Percentiles rank a stretch among this genome's conserved stretches.
Evolutionary conservation across 2,329 filamentous ascomycete species (phyloP).

Genomic region (Biscogniauxia sp.): DNA sequence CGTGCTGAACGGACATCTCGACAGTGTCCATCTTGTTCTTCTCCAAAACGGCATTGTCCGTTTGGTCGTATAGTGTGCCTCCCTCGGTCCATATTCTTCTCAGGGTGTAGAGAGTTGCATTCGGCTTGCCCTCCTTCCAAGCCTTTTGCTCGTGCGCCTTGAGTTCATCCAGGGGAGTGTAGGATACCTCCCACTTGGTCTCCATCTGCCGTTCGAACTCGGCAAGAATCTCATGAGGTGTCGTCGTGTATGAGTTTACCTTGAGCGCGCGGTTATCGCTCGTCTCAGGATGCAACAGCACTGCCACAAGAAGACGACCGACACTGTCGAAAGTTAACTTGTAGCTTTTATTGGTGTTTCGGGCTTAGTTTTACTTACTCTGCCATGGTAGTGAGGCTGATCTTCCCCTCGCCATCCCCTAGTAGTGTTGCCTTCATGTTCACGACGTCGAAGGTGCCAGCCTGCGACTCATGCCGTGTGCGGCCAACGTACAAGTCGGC

Average conservation of each 20-base stretch:
- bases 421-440: conserved; percentile 59
- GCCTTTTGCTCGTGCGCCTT: conserved; percentile 41
- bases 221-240: conserved; percentile 58
- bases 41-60: conserved; percentile 17
- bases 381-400: conserved; percentile 68
- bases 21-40: conserved; percentile 4
- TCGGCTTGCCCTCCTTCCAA: conserved; percentile 10
- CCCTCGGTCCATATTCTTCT: conserved; percentile 21
- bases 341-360: not conserved
- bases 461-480: conserved; percentile 26
- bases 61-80: conserved; percentile 18
- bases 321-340: conserved; percentile 45
- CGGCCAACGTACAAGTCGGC: conserved; percentile 52
- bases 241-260: conserved; percentile 70
- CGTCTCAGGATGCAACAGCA: conserved; percentile 54
- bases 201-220: conserved; percentile 68
- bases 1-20: conserved; percentile 3
- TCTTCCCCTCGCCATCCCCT: conserved; percentile 57
- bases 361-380: conserved; percentile 52
- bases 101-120: conserved; percentile 13
- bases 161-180: conserved; percentile 53
- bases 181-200: conserved; percentile 51
- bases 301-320: conserved; percentile 62
- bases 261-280: conserved; percentile 57
- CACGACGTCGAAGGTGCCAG: conserved; percentile 59